Evolutionary conservation across 805 yeast genomes (phyloP), one percentile per base, ranked within the genome.

Genomic region (Spencermartinsiella europaea): DNA sequence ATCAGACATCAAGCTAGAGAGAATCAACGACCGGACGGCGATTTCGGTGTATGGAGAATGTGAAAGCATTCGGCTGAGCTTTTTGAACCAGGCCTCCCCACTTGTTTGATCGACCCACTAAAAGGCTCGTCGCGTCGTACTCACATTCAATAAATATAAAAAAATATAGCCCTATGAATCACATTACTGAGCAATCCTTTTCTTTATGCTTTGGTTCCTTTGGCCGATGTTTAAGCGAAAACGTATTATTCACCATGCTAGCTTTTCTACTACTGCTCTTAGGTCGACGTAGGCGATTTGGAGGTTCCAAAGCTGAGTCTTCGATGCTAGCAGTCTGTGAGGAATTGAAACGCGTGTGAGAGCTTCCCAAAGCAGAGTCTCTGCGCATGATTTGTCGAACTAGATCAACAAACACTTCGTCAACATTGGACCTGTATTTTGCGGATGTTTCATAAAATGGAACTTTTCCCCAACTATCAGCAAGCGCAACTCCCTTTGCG

Each of bases 381-480:
- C 83, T 81, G 56, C 89, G 74, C 76, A 84, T 86, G 48, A 90
- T 87, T 60, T 88, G 96, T 62, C 95, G 79, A 10, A 90, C 95
- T 27, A 87, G 84, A 62, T 86, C 95, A 31, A 82, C 74, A 58
- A 90, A 93, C 0, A 91, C 93, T 58, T 89, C 95, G 61, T 88
- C 95, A 25, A 91, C 95, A 60, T 88, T 87, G 54, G 88, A 81
- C 64, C 83, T 81, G 62, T 82, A 79, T 79, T 87, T 80, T n/a
- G 99, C 98, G 58, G 93, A 82, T 1, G 95, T 83, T 65, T 90
- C 96, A 65, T 88, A 87, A 59, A 90, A 91, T 20, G 96, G 96
- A 2, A 86, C 93, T 58, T 77, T 76, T 15, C 91, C 95, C 95
- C 96, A 86, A 48, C 79, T 77, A 52, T 84, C 84, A 22, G 95